These are phyloP conservation scores for Pseudogymnoascus sp. DNA, from an alignment of 2,329 filamentous ascomycete genomes.

Conservation along the genomic window DNA sequence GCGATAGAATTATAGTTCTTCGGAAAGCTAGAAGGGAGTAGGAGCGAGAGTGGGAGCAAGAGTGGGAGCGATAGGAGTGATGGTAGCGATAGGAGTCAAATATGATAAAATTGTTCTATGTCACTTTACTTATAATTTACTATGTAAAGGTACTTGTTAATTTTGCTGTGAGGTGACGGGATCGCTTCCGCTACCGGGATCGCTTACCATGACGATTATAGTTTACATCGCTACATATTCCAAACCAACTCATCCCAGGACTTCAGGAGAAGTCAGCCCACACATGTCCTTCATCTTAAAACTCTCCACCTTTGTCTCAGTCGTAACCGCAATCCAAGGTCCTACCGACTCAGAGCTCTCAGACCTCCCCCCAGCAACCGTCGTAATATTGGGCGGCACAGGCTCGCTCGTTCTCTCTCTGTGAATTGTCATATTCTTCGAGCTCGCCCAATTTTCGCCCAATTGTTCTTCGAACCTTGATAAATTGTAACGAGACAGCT, in stretches of 20 bases:
- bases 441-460: background rate
- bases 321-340: background rate
- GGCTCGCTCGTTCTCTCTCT: background rate
- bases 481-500: constrained; percentile 2
- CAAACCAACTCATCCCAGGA: background rate
- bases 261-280: background rate
- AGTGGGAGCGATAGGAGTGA: no score
- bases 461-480: constrained; percentile 6
- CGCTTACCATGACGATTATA: background rate
- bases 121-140: no score
- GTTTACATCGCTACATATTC: background rate
- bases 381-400: background rate
- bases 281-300: background rate
- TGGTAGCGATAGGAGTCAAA: no score
- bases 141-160: no score
- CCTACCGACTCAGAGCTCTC: background rate
- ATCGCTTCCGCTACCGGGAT: no score
- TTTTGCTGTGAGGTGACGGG: no score
- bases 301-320: background rate
- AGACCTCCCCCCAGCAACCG: background rate
- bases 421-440: background rate
- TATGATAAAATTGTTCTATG: no score
- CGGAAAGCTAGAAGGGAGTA: no score
- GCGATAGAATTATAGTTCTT: no score
- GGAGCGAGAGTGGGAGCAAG: no score